Conservation (phyloP, 768 basidiomycete species). For the Tricholoma hemisulphureum region DNA sequence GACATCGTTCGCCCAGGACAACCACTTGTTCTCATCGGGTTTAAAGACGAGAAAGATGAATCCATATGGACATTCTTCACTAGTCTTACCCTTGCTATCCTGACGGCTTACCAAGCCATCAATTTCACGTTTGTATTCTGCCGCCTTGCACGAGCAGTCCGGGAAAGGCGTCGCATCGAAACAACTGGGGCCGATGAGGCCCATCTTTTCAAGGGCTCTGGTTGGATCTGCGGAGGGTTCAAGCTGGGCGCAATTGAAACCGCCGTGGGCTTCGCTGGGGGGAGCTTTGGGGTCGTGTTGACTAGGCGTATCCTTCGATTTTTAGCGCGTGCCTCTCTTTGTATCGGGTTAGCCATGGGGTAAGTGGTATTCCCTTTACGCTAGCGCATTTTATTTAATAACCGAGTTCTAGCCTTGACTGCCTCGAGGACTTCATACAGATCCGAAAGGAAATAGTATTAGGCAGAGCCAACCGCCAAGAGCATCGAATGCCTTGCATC, state of each 20-base stretch:
- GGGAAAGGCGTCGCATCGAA: constrained; percentile 55
- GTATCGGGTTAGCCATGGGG: constrained; percentile 70
- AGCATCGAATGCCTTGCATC: constrained; percentile 34
- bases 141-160: constrained; percentile 50
- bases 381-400: not conserved
- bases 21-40: constrained; percentile 36
- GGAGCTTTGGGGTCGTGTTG: constrained; percentile 51
- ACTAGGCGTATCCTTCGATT: constrained; percentile 59
- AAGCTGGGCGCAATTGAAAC: constrained; percentile 67
- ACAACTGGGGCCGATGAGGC: constrained; percentile 39
- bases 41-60: constrained; percentile 34
- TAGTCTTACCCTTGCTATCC: constrained; percentile 56
- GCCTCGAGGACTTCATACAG: constrained; percentile 50
- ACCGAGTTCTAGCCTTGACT: constrained; percentile 43
- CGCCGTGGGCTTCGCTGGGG: constrained; percentile 57
- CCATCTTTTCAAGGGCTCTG: constrained; percentile 58
- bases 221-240: constrained; percentile 62
- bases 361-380: constrained; percentile 29
- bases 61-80: constrained; percentile 58
- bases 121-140: constrained; percentile 59
- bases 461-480: constrained; percentile 5
- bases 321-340: constrained; percentile 50
- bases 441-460: constrained; percentile 38
- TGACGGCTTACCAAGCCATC: constrained; percentile 55
- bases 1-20: constrained; percentile 7